These are phyloP conservation scores for Plasmopara viticola DNA, from an alignment of 352 stramenopile genomes.

Conservation along the genomic window DNA sequence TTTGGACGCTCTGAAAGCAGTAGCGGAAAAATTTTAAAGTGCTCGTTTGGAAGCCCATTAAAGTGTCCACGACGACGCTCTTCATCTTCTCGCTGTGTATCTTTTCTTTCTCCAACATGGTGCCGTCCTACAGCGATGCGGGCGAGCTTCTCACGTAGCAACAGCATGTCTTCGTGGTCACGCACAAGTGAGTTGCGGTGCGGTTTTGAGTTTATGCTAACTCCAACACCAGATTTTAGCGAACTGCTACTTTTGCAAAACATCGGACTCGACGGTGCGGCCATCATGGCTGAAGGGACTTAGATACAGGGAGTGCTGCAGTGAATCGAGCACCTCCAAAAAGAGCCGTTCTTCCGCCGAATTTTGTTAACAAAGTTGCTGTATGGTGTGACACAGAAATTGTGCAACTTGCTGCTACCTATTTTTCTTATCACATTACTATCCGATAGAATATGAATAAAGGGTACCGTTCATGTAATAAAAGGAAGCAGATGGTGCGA, in stretches of 20 bases:
- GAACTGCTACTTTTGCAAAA: conserved; percentile 8
- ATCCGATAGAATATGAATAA: too few relatives aligned
- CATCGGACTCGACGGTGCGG: conserved; percentile 28
- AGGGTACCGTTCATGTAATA: too few relatives aligned
- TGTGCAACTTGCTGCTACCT: too few relatives aligned
- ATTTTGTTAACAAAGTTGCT: too few relatives aligned
- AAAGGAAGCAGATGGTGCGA: too few relatives aligned
- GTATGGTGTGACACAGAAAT: too few relatives aligned
- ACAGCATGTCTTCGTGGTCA: conserved; percentile 55
- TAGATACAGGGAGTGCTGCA: too few relatives aligned
- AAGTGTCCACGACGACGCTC: conserved; percentile 6
- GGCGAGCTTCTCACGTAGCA: conserved; percentile 70
- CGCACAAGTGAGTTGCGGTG: conserved; percentile 55
- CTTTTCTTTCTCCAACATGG: conserved; percentile 10
- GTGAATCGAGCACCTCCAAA: too few relatives aligned
- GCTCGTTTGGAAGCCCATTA: conserved; percentile 7
- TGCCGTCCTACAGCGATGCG: conserved; percentile 47
- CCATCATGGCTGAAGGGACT: conserved; percentile 8
- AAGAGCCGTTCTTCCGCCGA: too few relatives aligned
- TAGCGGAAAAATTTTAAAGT: conserved; percentile 48
- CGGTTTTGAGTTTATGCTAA: conserved; percentile 32
- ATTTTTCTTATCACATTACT: too few relatives aligned
- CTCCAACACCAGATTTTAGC: conserved; percentile 12
- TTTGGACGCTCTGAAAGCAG: conserved; percentile 38
- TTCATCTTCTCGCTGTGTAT: conserved; percentile 7